Percentiles rank a stretch among this genome's conserved stretches.
These are phyloP conservation scores for Fusarium torreyae DNA, from an alignment of 2,329 filamentous ascomycete genomes.

Conservation along the genomic window DNA sequence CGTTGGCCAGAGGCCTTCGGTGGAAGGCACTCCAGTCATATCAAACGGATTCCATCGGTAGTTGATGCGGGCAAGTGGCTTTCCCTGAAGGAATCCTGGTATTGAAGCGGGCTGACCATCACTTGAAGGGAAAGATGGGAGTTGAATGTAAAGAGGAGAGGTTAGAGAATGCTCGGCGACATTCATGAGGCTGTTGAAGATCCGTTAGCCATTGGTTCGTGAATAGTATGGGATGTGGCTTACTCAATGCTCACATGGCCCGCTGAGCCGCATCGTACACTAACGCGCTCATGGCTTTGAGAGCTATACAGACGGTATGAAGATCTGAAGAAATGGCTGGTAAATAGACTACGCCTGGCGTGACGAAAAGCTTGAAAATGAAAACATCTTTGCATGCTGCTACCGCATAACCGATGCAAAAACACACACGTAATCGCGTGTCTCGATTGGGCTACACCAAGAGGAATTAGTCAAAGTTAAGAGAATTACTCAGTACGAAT, in stretches of 20 bases:
- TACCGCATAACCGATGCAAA: conserved; percentile 29
- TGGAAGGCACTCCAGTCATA: conserved; percentile 46
- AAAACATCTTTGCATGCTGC: conserved; percentile 48
- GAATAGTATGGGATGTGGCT: conserved; percentile 39
- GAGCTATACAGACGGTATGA: conserved; percentile 42
- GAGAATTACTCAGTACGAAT: neutral
- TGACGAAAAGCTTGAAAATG: conserved; percentile 29
- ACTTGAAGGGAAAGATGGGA: conserved; percentile 64
- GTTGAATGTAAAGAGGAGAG: conserved; percentile 67
- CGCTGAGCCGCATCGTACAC: conserved; percentile 64
- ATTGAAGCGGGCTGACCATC: conserved; percentile 50
- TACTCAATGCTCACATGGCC: conserved; percentile 68
- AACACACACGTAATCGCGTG: neutral
- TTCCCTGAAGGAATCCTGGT: conserved; percentile 59
- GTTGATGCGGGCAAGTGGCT: conserved; percentile 69
- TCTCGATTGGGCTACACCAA: neutral
- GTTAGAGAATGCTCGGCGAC: conserved; percentile 54
- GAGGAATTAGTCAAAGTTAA: neutral
- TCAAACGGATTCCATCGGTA: conserved; percentile 68
- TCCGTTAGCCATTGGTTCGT: conserved; percentile 35
- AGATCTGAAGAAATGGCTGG: neutral
- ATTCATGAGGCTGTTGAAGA: conserved; percentile 64
- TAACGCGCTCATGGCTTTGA: conserved; percentile 58
- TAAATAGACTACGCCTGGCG: conserved; percentile 21
- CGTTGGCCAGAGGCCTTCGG: conserved; percentile 63